Base-by-base conservation (phyloP, 805 yeast species). In the Candida boleticola region DNA sequence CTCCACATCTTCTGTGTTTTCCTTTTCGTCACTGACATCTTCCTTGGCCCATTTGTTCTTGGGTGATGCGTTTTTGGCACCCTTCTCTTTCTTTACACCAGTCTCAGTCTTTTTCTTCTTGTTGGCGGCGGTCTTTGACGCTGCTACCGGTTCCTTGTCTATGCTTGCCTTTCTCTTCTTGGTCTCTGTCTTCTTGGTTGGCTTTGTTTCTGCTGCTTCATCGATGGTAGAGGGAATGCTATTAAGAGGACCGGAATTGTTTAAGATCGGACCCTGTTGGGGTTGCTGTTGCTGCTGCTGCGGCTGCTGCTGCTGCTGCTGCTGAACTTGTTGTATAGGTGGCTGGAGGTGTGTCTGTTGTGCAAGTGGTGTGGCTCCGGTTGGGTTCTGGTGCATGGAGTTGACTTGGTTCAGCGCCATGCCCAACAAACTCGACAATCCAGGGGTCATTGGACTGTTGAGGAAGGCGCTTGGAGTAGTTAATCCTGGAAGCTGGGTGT, bases 401-500 rank as follows among this genome's bases (percentile, higher is more conserved):
- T 27, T 34, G 31, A 19, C 22, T 20, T 31, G 39, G 17, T 26
- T 18, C 21, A 23, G 39, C 20, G 58, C 50, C 21, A 67, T 54
- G 1, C 73, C 73, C 25, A 68, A 48, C n/a, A 70, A 54, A 40
- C 65, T 60, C 34, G 63, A 61, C 23, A 77, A 55, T 0, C 76
- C 76, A 0, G 82, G 81, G 2, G 79, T 74, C 55, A 73, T 71
- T 21, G 73, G 68, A 20, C 73, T 70, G 36, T 66, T 65, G n/a
- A 66, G 46, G 41, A 67, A 50, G 1, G 63, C 63, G 9, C 69
- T 60, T 0, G 79, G 75, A 4, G 71, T 67, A 9, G 60, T 60
- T 47, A 59, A 59, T 39, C 65, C 75, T 27, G 55, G 76, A 45
- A 53, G 60, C 44, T 47, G 71, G n/a, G 13, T 10, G 37, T 42